A percentile compares a stretch with the other conserved stretches of the same genome.
These are phyloP conservation scores for Talaromyces liani DNA, from an alignment of 495 filamentous ascomycete genomes.

Conservation along the genomic window DNA sequence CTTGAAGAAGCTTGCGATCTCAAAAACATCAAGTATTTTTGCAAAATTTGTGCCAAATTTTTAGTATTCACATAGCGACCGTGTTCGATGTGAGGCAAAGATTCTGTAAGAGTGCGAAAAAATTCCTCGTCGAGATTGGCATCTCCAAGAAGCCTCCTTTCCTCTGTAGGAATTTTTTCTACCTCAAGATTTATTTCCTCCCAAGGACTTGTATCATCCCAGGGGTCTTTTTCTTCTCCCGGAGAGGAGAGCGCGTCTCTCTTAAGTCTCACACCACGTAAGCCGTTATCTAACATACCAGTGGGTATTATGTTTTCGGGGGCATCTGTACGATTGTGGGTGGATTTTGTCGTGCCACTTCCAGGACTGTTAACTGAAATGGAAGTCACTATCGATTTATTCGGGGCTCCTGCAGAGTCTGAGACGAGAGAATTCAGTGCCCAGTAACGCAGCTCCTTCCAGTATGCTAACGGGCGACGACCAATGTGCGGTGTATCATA, in stretches of 20 bases:
- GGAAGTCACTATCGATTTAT: background rate
- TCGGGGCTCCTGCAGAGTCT: background rate
- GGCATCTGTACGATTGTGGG: background rate
- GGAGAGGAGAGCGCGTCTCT: background rate
- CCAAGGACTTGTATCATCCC: background rate
- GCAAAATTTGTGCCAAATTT: background rate
- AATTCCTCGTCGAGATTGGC: background rate
- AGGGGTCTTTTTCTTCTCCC: background rate
- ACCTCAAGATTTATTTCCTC: background rate
- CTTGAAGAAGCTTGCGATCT: background rate
- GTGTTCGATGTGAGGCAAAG: conserved; percentile 1
- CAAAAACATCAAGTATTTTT: background rate
- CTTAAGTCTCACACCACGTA: background rate
- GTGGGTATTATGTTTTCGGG: background rate
- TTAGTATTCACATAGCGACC: background rate
- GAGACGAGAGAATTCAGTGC: background rate
- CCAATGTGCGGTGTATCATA: background rate
- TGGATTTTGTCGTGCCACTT: background rate
- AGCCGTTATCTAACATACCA: background rate
- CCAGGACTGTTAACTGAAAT: background rate
- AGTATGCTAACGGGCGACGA: background rate
- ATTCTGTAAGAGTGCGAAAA: background rate
- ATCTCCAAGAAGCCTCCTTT: background rate
- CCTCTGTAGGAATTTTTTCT: background rate
- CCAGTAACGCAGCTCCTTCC: background rate